Base-by-base conservation (phyloP, 1,284 basidiomycete species). In the Laetiporus sulphureus region DNA sequence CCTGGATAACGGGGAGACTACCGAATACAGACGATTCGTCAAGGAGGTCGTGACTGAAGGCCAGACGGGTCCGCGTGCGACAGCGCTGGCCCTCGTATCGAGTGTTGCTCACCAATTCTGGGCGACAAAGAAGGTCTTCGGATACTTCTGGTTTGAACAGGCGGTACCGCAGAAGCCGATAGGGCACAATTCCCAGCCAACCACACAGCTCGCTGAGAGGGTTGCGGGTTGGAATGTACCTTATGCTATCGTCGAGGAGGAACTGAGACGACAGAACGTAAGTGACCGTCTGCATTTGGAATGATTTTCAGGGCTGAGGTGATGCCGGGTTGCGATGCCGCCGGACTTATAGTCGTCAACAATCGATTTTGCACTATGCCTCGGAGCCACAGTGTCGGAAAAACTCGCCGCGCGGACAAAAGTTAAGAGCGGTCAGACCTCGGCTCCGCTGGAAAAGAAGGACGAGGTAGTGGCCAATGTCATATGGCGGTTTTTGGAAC, bases 401-500 rank as follows among this genome's bases (percentile, higher is more conserved):
- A 83, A 83, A 53, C 71, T 85, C 31, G 91, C 91, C 0, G 65
- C 69, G 34, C 79, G 90, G 37, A 94, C 92, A 52, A 79, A 80
- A 66, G 68, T 71, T 44, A 79, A 76, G 65, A 58, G 61, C 40
- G 69, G 53, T 40, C 53, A 63, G 19, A 58, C 66, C 30, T 49
- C 56, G 23, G 63, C 11, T 22, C 72, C 76, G 10, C 72, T 99
- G 25, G 95, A 98, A 49, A 97, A 96, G 68, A 99, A 99, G 68
- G 95, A 99, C 58, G 96, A 99, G 63, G 75, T 96, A 1, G 95
- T 99, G 2, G 95, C 94, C 6, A 99, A 99, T 61, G 91, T 94
- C 23, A 88, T 99, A 49, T 98, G 94, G 94, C 79, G 95, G 35
- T 96, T 99, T 77, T 75, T 99, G 44, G 95, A 98, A 63, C 69